Conservation (phyloP, 2,329 filamentous ascomycete species). For the Aquanectria penicillioides region DNA sequence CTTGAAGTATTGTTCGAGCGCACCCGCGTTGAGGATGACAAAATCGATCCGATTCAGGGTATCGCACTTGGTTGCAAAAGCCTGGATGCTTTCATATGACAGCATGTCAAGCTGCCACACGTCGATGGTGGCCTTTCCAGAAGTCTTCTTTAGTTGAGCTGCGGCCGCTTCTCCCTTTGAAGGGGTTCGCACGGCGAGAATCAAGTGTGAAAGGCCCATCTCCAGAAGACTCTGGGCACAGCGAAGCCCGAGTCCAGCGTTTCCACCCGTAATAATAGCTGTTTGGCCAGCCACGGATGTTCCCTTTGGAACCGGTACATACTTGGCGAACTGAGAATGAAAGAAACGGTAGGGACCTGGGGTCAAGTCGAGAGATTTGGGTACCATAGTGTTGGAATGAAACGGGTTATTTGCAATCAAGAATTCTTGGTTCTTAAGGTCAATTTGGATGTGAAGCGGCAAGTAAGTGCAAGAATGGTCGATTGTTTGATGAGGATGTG, state of each 20-base stretch:
- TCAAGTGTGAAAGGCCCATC: slow-evolving; percentile 52
- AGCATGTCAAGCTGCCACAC: slow-evolving; percentile 62
- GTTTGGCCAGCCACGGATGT: slow-evolving; percentile 47
- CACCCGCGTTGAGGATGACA: slow-evolving; percentile 57
- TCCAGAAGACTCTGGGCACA: slow-evolving; percentile 51
- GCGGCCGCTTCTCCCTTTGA: slow-evolving; percentile 54
- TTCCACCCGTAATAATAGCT: slow-evolving; percentile 61
- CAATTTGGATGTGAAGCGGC: background rate
- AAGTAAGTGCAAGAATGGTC: background rate
- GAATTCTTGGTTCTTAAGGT: no score
- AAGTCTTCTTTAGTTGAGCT: slow-evolving; percentile 15
- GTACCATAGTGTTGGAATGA: slow-evolving; percentile 31
- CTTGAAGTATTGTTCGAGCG: slow-evolving; percentile 38
- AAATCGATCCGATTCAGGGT: slow-evolving; percentile 53
- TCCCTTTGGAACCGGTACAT: slow-evolving; percentile 29
- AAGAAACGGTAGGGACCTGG: slow-evolving; percentile 35
- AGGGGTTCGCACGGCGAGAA: slow-evolving; percentile 57
- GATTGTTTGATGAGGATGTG: background rate
- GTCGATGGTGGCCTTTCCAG: slow-evolving; percentile 50
- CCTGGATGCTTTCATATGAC: slow-evolving; percentile 55
- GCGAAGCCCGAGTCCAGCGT: slow-evolving; percentile 60
- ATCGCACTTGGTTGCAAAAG: slow-evolving; percentile 51
- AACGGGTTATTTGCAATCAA: no score
- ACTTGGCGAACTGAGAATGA: slow-evolving; percentile 41
- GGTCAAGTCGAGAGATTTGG: slow-evolving; percentile 35